phyloP scores from a whole-genome alignment of 2,329 filamentous ascomycete species.

The Arthrobotrys musiformis region DNA sequence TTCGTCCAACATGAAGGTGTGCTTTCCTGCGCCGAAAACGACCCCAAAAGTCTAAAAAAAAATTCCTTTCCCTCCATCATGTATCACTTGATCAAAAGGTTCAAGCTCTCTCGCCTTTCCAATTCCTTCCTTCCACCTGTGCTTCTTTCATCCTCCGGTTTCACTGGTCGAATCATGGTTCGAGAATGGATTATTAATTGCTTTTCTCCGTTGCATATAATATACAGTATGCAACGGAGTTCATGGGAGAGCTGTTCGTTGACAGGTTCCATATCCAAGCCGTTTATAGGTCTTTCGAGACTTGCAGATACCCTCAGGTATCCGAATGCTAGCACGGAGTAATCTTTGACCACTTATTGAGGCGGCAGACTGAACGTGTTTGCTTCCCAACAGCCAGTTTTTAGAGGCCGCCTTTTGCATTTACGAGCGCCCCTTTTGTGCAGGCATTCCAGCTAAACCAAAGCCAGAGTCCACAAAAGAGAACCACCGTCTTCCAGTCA shows the following conservation, averaged over 20 bases:
- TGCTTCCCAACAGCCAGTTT: slow-evolving; percentile 40
- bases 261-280: slow-evolving; percentile 48
- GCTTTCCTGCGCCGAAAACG: slow-evolving; percentile 42
- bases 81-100: slow-evolving; percentile 50
- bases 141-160: slow-evolving; percentile 25
- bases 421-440: slow-evolving; percentile 53
- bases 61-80: slow-evolving; percentile 37
- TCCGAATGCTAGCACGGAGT: slow-evolving; percentile 19
- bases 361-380: slow-evolving; percentile 51
- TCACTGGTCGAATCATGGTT: slow-evolving; percentile 44
- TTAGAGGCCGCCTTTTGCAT: slow-evolving; percentile 42
- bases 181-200: slow-evolving; percentile 39
- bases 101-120: slow-evolving; percentile 45
- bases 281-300: slow-evolving; percentile 42
- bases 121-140: slow-evolving; percentile 11
- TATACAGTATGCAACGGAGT: slow-evolving; percentile 43
- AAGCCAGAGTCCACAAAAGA: slow-evolving; percentile 34
- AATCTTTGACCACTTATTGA: slow-evolving; percentile 51
- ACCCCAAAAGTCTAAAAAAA: slow-evolving; percentile 47
- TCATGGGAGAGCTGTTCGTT: slow-evolving; percentile 35
- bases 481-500: slow-evolving; percentile 17
- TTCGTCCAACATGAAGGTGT: slow-evolving; percentile 21
- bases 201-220: slow-evolving; percentile 36
- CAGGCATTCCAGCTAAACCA: slow-evolving; percentile 52
- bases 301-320: slow-evolving; percentile 28